Evolutionary conservation across 2,329 filamentous ascomycete genomes (phyloP).

Genomic region (Davidsoniella virescens): DNA sequence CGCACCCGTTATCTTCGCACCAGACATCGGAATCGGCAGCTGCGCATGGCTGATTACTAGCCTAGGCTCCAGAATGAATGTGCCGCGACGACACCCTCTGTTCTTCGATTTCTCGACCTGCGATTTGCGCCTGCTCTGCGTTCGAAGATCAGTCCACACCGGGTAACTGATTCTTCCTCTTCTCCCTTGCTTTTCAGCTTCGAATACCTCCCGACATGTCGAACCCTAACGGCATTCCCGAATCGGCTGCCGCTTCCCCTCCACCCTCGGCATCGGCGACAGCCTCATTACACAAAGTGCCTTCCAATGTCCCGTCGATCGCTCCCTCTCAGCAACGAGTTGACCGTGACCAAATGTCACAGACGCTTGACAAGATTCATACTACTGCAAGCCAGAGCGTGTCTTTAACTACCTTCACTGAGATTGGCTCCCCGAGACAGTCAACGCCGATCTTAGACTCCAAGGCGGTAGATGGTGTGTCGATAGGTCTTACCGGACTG

Average conservation of each 20-base stretch:
- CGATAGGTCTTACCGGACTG: constrained; percentile 74
- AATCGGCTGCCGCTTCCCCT: background rate
- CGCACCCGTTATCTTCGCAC: no score
- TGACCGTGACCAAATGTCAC: constrained; percentile 59
- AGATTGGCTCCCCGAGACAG: constrained; percentile 62
- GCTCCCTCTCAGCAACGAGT: constrained; percentile 21
- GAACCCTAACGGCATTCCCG: background rate
- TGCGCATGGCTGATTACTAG: no score
- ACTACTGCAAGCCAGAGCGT: constrained; percentile 73
- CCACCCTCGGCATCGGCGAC: constrained; percentile 11
- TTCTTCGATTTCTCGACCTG: background rate
- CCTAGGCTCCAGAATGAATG: background rate
- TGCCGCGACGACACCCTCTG: background rate
- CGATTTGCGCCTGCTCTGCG: no score
- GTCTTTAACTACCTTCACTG: constrained; percentile 81
- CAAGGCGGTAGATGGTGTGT: constrained; percentile 59
- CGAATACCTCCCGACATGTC: background rate
- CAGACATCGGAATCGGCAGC: no score
- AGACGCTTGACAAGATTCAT: constrained; percentile 76
- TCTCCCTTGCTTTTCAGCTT: background rate
- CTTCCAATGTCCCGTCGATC: constrained; percentile 28
- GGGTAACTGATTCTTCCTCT: no score
- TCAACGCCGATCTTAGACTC: constrained; percentile 43
- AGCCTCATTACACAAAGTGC: constrained; percentile 22
- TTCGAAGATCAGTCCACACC: no score